These are phyloP conservation scores for Myxozyma neotropica DNA, from an alignment of 805 yeast species.

Conservation along the genomic window DNA sequence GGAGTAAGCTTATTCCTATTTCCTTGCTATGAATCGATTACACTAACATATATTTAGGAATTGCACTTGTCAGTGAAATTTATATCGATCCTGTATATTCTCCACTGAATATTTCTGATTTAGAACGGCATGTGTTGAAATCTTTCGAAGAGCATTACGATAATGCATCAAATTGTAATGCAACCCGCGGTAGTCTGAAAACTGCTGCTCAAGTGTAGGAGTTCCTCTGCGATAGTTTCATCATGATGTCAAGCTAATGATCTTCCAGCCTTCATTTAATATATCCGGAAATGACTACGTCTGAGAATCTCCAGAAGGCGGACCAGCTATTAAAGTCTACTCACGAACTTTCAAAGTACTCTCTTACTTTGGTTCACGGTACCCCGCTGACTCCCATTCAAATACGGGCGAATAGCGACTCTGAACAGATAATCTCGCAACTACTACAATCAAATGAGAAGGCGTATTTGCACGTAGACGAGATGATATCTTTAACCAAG, in stretches of 20 bases:
- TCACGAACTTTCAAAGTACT: slow-evolving; percentile 38
- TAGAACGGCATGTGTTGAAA: slow-evolving; percentile 29
- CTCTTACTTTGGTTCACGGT: slow-evolving; percentile 39
- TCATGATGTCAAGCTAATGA: neutral
- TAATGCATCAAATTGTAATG: slow-evolving; percentile 48
- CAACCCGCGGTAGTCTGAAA: slow-evolving; percentile 46
- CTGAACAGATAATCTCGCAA: slow-evolving; percentile 37
- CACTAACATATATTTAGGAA: slow-evolving; percentile 15
- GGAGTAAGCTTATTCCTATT: slow-evolving; percentile 12
- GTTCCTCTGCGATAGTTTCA: neutral
- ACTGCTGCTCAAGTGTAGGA: slow-evolving; percentile 42
- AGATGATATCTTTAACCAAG: slow-evolving; percentile 30
- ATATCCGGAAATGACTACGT: slow-evolving; percentile 6
- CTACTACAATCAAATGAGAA: slow-evolving; percentile 41
- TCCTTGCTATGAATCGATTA: neutral
- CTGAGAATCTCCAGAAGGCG: slow-evolving; percentile 32
- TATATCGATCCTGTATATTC: slow-evolving; percentile 20
- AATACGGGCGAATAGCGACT: slow-evolving; percentile 34
- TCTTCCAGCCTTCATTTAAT: slow-evolving; percentile 33
- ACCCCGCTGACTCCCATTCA: slow-evolving; percentile 39
- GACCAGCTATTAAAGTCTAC: slow-evolving; percentile 37
- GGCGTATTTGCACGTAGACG: slow-evolving; percentile 39
- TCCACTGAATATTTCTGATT: slow-evolving; percentile 23
- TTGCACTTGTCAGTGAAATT: slow-evolving; percentile 35
- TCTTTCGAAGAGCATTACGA: slow-evolving; percentile 50